Evolutionary conservation across 306 rosid genomes (phyloP), one percentile per base, ranked within the genome.

Genomic region (Inga leiocalycina): DNA sequence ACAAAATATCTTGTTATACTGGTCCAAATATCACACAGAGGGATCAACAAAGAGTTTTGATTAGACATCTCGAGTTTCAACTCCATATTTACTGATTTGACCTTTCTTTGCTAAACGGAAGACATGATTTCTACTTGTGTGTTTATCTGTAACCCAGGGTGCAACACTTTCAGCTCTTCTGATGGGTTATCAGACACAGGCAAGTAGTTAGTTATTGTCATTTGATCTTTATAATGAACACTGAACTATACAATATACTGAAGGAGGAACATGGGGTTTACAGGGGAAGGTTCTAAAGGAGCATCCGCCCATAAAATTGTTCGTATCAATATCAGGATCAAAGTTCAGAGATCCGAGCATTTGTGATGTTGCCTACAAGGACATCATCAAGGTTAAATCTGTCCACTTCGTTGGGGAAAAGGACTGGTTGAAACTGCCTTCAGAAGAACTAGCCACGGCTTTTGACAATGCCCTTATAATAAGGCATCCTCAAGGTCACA

Each of bases 401-500:
- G 90, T 93, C 56, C 98, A 95, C 73, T 88, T 95, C 45, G 87
- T 95, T 34, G 98, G 98, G 67, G 98, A 85, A 1, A 93, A 95
- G 84, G 98, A 95, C 81, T 90, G 98, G 98, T 78, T 92, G 73
- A 93, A 93, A 85, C 59, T 86, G 37, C 98, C 97, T 44, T 85
- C 95, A 16, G 86, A 95, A 83, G 95, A 93, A 3, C 94, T 95
- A 76, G 92, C 95, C 79, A 49, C 92, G 15, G 90, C 89, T 79
- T 95, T 95, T 79, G 84, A 88, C 70, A 82, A 82, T 27, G 92
- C 98, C 68, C 87, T 92, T 8, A 86, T 93, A 77, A 86, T 95
- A 81, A 90, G 88, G 89, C 98, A 95, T 75, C 97, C 97, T 14
- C 95, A 93, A 81, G 98, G 97, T 61, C 98, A 95, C 70, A 93